These are phyloP conservation scores for Cantharellus anzutake DNA, from an alignment of 768 basidiomycete species.

Conservation along the genomic window DNA sequence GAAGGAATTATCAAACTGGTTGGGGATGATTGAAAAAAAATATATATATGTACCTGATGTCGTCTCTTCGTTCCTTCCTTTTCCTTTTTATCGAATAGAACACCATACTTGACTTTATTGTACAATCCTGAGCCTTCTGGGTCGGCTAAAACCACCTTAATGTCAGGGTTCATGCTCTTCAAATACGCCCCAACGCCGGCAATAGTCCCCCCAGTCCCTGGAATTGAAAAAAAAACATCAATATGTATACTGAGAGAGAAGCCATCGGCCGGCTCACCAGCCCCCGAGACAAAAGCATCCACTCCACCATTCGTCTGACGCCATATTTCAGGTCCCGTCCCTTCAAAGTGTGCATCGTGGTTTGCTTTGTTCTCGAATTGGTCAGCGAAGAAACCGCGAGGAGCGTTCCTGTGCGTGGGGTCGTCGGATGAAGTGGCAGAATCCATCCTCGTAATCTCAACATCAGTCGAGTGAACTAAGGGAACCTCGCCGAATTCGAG, in stretches of 20 bases:
- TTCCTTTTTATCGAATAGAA: slow-evolving; percentile 89
- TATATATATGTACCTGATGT: slow-evolving; percentile 32
- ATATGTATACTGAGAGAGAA: not conserved
- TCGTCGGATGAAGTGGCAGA: slow-evolving; percentile 24
- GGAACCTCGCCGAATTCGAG: slow-evolving; percentile 41
- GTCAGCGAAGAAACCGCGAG: slow-evolving; percentile 83
- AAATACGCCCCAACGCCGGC: slow-evolving; percentile 68
- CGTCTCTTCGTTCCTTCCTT: slow-evolving; percentile 83
- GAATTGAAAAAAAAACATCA: not conserved
- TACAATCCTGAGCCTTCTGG: slow-evolving; percentile 89
- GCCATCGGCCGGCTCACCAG: slow-evolving; percentile 29
- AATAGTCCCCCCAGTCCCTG: slow-evolving; percentile 92
- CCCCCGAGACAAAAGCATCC: slow-evolving; percentile 77
- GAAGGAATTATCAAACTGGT: too few species aligned
- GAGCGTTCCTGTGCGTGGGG: slow-evolving; percentile 12
- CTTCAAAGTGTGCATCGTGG: slow-evolving; percentile 69
- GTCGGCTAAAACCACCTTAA: slow-evolving; percentile 65
- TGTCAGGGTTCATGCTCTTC: slow-evolving; percentile 47
- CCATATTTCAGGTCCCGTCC: slow-evolving; percentile 93
- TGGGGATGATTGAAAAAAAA: not conserved
- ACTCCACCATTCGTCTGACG: slow-evolving; percentile 69
- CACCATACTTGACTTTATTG: slow-evolving; percentile 87
- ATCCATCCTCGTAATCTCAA: slow-evolving; percentile 12
- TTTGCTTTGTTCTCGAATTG: slow-evolving; percentile 97
- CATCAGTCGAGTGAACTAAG: slow-evolving; percentile 9